Evolutionary conservation across 495 filamentous ascomycete species (phyloP).

Genomic region (Daldinia vernicosa): DNA sequence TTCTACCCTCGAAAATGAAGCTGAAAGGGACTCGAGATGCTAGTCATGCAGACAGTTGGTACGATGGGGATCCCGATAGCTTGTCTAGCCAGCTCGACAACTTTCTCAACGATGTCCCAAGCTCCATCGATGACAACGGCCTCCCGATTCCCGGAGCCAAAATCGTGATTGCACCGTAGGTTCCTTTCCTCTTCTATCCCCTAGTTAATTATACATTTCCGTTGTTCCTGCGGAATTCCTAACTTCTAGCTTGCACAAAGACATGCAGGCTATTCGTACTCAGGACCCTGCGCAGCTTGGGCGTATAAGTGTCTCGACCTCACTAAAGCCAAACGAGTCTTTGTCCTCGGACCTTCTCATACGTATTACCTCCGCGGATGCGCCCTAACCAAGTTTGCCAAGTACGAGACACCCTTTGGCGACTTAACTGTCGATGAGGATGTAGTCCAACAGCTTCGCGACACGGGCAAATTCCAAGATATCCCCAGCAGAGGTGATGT

Average conservation of each 20-base stretch:
- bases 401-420: constrained; percentile 88
- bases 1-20: constrained; percentile 42
- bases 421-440: constrained; percentile 75
- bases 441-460: constrained; percentile 69
- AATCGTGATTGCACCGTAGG: constrained; percentile 96
- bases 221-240: constrained; percentile 24
- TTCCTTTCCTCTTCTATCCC: constrained; percentile 30
- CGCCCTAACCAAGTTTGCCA: constrained; percentile 76
- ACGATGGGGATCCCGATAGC: constrained; percentile 65
- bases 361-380: constrained; percentile 81
- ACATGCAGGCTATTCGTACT: constrained; percentile 96
- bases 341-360: constrained; percentile 94
- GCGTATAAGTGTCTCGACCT: constrained; percentile 93
- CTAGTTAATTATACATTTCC: constrained; percentile 1
- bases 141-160: constrained; percentile 81
- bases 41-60: constrained; percentile 76
- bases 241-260: constrained; percentile 55
- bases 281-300: constrained; percentile 91
- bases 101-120: constrained; percentile 79
- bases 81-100: constrained; percentile 78
- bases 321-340: constrained; percentile 82
- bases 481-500: constrained; percentile 78
- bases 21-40: constrained; percentile 65
- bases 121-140: constrained; percentile 63
- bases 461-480: constrained; percentile 73